These are phyloP conservation scores for Colletotrichum caudatum DNA, from an alignment of 2,329 filamentous ascomycete species.

Conservation along the genomic window DNA sequence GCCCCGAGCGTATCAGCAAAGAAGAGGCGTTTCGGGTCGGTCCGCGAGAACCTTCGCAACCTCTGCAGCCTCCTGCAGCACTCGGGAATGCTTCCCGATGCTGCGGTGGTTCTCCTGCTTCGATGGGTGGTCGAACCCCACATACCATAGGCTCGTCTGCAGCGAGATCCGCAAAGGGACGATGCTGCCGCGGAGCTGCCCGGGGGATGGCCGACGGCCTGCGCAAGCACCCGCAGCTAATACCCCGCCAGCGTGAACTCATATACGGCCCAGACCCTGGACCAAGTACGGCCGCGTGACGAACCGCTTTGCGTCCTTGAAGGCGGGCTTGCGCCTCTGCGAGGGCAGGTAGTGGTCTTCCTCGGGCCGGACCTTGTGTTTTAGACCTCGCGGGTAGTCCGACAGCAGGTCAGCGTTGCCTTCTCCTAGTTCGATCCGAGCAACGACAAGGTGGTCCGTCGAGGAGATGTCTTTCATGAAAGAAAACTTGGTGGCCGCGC, in stretches of 20 bases:
- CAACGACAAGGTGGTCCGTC: conserved; percentile 49
- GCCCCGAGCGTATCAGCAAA: conserved; percentile 31
- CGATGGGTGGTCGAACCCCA: conserved; percentile 23
- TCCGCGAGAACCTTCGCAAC: conserved; percentile 12
- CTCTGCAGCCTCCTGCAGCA: conserved; percentile 23
- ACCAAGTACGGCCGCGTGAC: conserved; percentile 24
- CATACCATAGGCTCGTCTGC: conserved; percentile 22
- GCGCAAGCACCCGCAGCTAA: conserved; percentile 24
- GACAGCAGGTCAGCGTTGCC: conserved; percentile 1
- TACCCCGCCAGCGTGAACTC: conserved; percentile 19
- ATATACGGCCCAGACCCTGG: conserved; percentile 26
- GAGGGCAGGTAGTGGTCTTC: conserved; percentile 28
- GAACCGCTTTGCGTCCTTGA: conserved; percentile 17
- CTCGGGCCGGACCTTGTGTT: conserved; percentile 44
- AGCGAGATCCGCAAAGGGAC: conserved; percentile 20
- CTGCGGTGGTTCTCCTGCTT: conserved; percentile 18
- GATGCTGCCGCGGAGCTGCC: not conserved
- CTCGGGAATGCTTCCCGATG: conserved; percentile 3
- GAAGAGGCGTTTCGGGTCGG: conserved; percentile 5
- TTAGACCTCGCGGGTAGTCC: conserved; percentile 42
- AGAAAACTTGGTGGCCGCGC: conserved; percentile 51
- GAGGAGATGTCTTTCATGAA: conserved; percentile 56
- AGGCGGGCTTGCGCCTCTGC: conserved; percentile 32
- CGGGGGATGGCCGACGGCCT: conserved; percentile 18
- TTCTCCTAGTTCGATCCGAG: conserved; percentile 50